Base-by-base conservation (phyloP, 306 rosid species). In the Cucumis melo region DNA sequence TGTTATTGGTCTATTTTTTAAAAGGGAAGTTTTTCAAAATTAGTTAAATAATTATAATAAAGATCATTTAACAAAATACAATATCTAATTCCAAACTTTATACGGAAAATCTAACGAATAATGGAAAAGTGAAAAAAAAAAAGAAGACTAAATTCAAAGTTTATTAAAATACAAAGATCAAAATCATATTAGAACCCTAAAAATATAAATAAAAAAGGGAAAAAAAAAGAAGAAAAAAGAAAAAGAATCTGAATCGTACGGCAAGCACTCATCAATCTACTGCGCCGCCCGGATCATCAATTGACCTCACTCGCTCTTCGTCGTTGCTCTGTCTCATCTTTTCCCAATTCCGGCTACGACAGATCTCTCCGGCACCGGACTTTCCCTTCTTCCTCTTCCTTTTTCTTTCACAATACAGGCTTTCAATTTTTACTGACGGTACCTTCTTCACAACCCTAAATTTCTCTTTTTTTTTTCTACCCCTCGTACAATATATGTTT, bases 371-470 rank as follows among this genome's bases (percentile, higher is more conserved):
- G 11, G 16, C 59, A 44, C 17, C 34, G 54, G 48, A 6, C 60
- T 48, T 48, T 15, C 4, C 16, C 44, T 72, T 72, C 76, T 32
- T 17, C 39, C 20, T 17, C 61, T 27, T 72, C 42, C n/a, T 16
- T 16, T 4, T 4, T 48, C 50, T 29, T 50, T 72, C 21, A 41
- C 76, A 29, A 50, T 21, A 14, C 27, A 15, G 42, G 10, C 19
- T 51, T 24, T 42, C 38, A 50, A n/a, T 68, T 6, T 8, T 8
- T 68, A 66, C 53, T 66, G 53, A 66, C 32, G 77, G 77, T 73
- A 51, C 60, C 11, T 17, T 34, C 75, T 50, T 51, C 62, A 42
- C 36, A 81, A 75, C 85, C 87, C 82, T 64, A 77, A 76, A 42
- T 70, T 32, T 64, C 42, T 44, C 14, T 3, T 19, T 12, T 11